Base-by-base conservation (phyloP, 257 asterid genomes). In the Prunella vulgaris region DNA sequence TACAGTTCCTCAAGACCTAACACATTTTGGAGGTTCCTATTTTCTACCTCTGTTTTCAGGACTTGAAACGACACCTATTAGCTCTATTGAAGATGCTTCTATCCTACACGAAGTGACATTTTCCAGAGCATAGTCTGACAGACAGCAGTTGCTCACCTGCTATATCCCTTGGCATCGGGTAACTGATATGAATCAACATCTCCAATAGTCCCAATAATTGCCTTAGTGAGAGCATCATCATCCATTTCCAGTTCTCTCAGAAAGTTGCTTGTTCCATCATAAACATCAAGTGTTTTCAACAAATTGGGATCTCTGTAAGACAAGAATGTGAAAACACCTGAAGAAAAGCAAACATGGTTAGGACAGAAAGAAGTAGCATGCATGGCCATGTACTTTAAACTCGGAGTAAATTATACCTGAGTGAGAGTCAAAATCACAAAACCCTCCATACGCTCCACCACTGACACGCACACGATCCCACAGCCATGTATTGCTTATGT, bases 401-500 rank as follows among this genome's bases (percentile, higher is more conserved):
- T 53, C 51, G 35, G 53, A 32, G 54, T 32, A 18, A 44, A 69
- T 49, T 62, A 32, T 69, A 87, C 99, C 99, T 73, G 99, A 94
- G 74, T 94, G 96, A 25, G 99, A 74, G 83, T 91, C 97, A 24
- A 94, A 91, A 78, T 90, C 92, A 77, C 99, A 94, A 75, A 94
- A 94, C 46, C 97, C 99, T 64, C 99, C 99, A 85, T 94, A 94
- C 51, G 99, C 99, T 76, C 99, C 99, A 53, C 99, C 99, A 78
- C 99, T 94, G 73, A 94, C 99, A 66, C 99, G 85, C 66, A 91
- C 97, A 68, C 96, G 99, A 57, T 94, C 99, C 99, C 99, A 94
- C 84, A 94, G 68, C 99, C 99, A 91, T 7, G 97, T 78, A 68
- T 87, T 94, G 83, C 84, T 80, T 42, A 91, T 79, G 87, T 85